Evolutionary conservation across 306 rosid species (phyloP).

Genomic region (Canavalia ensiformis): DNA sequence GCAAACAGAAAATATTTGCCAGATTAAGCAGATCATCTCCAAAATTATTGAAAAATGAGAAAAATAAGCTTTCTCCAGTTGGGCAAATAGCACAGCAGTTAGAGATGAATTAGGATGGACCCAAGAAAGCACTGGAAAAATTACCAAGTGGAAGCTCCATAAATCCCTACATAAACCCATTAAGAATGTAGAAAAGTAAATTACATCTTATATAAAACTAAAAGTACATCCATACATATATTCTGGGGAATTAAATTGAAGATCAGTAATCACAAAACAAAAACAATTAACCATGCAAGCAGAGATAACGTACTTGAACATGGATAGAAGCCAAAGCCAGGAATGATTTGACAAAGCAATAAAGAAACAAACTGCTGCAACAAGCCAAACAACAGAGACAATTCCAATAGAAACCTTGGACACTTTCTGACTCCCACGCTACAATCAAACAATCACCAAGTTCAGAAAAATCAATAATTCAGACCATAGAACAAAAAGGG

Average conservation of each 20-base stretch:
- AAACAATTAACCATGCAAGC: conserved; percentile 19
- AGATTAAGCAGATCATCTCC: neutral
- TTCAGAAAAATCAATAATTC: conserved; percentile 27
- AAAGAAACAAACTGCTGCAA: conserved; percentile 89
- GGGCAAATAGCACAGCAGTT: neutral
- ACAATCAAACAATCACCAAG: conserved; percentile 36
- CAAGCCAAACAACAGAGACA: conserved; percentile 69
- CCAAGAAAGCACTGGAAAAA: neutral
- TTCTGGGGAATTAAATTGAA: conserved; percentile 10
- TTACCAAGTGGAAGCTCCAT: neutral
- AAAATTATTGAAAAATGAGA: conserved; percentile 4
- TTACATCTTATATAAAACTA: neutral
- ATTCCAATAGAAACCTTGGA: conserved; percentile 73
- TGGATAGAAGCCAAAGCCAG: conserved; percentile 89
- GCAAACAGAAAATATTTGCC: conserved; percentile 7
- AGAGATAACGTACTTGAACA: conserved; percentile 73
- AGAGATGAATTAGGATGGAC: conserved; percentile 23
- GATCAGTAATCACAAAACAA: neutral
- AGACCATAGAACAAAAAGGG: conserved; percentile 9
- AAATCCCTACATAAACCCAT: conserved; percentile 12
- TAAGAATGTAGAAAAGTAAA: conserved; percentile 33
- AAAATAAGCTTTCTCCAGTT: conserved; percentile 31
- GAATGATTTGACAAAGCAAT: conserved; percentile 77
- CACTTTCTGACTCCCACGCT: conserved; percentile 88
- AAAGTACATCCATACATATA: neutral